phyloP scores from a whole-genome alignment of 2,329 filamentous ascomycete genomes.

The Chaetomiaceae sp. region DNA sequence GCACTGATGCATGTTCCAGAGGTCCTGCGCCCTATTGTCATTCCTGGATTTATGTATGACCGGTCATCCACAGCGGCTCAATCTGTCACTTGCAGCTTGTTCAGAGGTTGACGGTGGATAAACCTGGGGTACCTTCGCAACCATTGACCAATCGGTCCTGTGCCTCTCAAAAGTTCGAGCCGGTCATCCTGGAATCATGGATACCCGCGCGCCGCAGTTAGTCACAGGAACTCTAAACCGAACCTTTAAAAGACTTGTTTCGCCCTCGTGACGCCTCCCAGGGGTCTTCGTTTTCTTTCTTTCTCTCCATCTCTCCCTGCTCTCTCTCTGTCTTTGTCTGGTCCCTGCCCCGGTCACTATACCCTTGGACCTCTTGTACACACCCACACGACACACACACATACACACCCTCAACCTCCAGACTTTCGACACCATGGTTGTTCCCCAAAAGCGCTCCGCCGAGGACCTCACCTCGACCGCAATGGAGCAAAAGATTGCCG shows the following conservation, averaged over 20 bases:
- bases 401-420: too few relatives aligned
- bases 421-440: too few relatives aligned
- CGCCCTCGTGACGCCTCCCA: conserved; percentile 9
- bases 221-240: neutral
- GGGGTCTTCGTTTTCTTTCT: neutral
- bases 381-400: too few relatives aligned
- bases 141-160: conserved; percentile 16
- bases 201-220: neutral
- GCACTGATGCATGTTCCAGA: neutral
- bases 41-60: too few relatives aligned
- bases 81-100: neutral
- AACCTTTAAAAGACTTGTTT: conserved; percentile 3
- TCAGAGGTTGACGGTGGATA: conserved; percentile 4
- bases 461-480: conserved; percentile 25
- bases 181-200: neutral
- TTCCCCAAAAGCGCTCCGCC: conserved; percentile 14
- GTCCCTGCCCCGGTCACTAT: too few relatives aligned
- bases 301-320: neutral
- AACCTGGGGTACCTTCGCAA: neutral
- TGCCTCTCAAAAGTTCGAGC: neutral
- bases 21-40: neutral
- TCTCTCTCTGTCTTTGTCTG: conserved; percentile 2
- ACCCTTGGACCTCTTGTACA: too few relatives aligned
- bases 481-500: conserved; percentile 40
- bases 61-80: too few relatives aligned